These are phyloP conservation scores for Circinella umbellata DNA, from an alignment of 371 early-diverging fungal genomes.

Conservation along the genomic window DNA sequence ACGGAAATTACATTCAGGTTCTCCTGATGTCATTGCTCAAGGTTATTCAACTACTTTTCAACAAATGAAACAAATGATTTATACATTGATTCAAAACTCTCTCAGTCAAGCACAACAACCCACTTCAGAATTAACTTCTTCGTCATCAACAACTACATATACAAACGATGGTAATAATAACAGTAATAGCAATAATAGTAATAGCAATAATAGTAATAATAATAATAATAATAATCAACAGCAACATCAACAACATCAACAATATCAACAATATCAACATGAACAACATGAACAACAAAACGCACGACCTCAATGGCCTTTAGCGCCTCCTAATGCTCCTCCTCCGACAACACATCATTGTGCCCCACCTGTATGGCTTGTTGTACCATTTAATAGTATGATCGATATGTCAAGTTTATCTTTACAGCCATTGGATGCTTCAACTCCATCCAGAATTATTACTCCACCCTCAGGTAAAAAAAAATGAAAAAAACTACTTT, in stretches of 20 bases:
- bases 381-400: constrained; percentile 29
- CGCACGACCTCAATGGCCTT: not conserved
- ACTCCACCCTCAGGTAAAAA: constrained; percentile 1
- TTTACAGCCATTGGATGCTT: not conserved
- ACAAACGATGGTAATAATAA: not conserved
- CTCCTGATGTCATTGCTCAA: constrained; percentile 21
- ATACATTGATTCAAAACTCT: constrained; percentile 25
- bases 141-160: not conserved
- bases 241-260: not conserved
- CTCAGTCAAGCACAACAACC: constrained; percentile 4
- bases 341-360: constrained; percentile 4
- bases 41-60: constrained; percentile 30
- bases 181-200: not conserved
- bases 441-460: not conserved
- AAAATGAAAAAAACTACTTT: too few relatives aligned
- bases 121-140: not conserved
- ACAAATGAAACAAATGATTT: constrained; percentile 30
- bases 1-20: constrained; percentile 31
- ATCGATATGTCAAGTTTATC: constrained; percentile 16
- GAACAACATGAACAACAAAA: not conserved
- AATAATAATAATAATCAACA: not conserved
- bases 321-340: constrained; percentile 4
- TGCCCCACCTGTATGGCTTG: constrained; percentile 23
- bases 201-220: not conserved
- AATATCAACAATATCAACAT: not conserved